Base-by-base conservation (phyloP, 2,329 filamentous ascomycete genomes). In the Diplocarpon mali region DNA sequence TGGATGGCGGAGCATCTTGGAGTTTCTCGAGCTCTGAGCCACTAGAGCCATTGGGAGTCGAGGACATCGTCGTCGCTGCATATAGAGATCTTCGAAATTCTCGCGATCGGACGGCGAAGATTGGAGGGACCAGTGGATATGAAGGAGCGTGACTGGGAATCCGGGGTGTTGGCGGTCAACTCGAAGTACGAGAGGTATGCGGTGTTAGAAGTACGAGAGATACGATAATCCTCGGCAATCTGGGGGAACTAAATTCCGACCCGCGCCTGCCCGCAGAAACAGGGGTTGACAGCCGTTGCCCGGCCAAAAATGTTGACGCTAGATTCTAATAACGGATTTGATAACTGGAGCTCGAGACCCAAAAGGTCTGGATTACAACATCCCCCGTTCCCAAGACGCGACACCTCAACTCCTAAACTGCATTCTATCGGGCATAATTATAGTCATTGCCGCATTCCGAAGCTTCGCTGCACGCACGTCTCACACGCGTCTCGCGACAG, bases 11-110 rank as follows among this genome's bases (percentile, higher is more conserved):
- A 52, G 55, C 48, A 55, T 57, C 46, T 31, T 49, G 50, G 46
- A 50, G 53, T 48, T 54, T 61, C 54, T 58, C 55, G 42, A 60
- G 55, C 52, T 57, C 56, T 52, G 49, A 51, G 51, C 52, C 50
- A 50, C 51, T 49, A 51, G 55, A 54, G 57, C 59, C 55, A 54
- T 62, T 58, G 44, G 55, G 39, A 52, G 49, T 54, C 42, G 60
- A 52, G 58, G 52, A 60, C 61, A 63, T 63, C 44, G 55, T 60
- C 51, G 51, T 44, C 38, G 47, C 44, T 48, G 54, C 51, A 53
- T 53, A 38, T 57, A 56, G 51, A 52, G 50, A 48, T 36, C 30
- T 32, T 32, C 30, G 30, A 32, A 3, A 32, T 12, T 9, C 10
- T 14, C 24, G 41, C 42, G 28, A 41, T 7, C 30, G 35, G 16